Conservation (phyloP, 345 rosid genomes). For the Bretschneidera sinensis region DNA sequence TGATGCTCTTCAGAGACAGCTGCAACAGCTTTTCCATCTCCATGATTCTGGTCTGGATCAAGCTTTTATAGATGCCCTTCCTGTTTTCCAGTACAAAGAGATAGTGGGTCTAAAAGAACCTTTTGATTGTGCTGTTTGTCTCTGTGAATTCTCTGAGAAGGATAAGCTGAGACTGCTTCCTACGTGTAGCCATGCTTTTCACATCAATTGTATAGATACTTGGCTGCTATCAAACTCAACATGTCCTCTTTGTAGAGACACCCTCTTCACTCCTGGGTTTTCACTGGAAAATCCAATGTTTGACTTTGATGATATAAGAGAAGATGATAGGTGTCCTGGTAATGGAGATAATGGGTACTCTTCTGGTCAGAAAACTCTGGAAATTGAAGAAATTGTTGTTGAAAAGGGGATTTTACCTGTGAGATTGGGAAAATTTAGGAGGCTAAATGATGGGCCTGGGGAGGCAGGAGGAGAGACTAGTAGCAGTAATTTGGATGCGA, state of each 20-base stretch:
- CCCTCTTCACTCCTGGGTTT: constrained; percentile 62
- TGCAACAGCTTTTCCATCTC: constrained; percentile 82
- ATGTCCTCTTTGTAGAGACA: constrained; percentile 78
- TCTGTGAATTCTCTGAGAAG: constrained; percentile 74
- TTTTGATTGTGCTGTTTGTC: constrained; percentile 88
- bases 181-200: constrained; percentile 87
- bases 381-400: constrained; percentile 55
- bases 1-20: constrained; percentile 83
- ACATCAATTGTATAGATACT: constrained; percentile 74
- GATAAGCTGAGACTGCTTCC: constrained; percentile 85
- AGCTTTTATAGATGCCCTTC: constrained; percentile 83
- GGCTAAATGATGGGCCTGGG: constrained; percentile 30
- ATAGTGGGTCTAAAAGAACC: constrained; percentile 70
- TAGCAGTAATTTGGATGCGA: constrained; percentile 74
- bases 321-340: constrained; percentile 45
- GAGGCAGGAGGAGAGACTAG: constrained; percentile 70
- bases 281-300: constrained; percentile 65
- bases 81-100: constrained; percentile 75
- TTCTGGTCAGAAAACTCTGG: constrained; percentile 40
- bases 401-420: constrained; percentile 68
- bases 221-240: constrained; percentile 83
- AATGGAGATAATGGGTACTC: constrained; percentile 35
- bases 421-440: constrained; percentile 75
- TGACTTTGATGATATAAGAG: constrained; percentile 62
- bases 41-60: constrained; percentile 91